Evolutionary conservation across 495 filamentous ascomycete genomes (phyloP), one percentile per base, ranked within the genome.

Genomic region (Amphirosellinia nigrospora): DNA sequence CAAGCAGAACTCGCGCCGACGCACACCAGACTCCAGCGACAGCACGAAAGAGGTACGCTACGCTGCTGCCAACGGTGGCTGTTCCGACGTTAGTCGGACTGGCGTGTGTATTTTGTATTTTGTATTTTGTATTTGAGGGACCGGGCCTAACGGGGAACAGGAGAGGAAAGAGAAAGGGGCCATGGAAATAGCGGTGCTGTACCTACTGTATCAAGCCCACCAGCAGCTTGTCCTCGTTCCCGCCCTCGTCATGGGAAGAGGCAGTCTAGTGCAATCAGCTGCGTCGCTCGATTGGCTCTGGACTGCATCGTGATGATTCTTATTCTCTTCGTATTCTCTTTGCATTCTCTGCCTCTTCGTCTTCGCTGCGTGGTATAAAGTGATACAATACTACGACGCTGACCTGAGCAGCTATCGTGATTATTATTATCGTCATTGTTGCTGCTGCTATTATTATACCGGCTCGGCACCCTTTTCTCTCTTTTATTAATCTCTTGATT

Each of bases 171-270:
- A 21, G 63, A 53, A 65, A 53, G n/a, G 45, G 63, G 61, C 43
- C 61, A 64, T 64, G 30, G 63, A 65, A 53, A 53, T 48, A 65
- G 62, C 41, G 58, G 66, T 48, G 32, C 3, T 36, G 34, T 3
- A n/a, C n/a, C n/a, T 7, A 36, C 56, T 39, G n/a, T 59, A 46
- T 39, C 36, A 41, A 39, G 52, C 19, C 38, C 66, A 16, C 19
- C 56, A 30, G 56, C 56, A 30, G 56, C 36, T 36, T 4, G 64
- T 38, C 62, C 36, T 28, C 36, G 30, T 26, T 19, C 56, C 26
- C 7, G 53, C 34, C 34, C 6, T 58, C 55, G 39, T 45, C 39
- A 63, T 63, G 46, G n/a, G 21, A 21, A 28, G 10, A 48, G n/a
- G n/a, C n/a, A 43, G 48, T 45, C 26, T 41, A 32, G 23, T 43